phyloP scores from a whole-genome alignment of 805 yeast genomes.

The Priceomyces haplophilus region DNA sequence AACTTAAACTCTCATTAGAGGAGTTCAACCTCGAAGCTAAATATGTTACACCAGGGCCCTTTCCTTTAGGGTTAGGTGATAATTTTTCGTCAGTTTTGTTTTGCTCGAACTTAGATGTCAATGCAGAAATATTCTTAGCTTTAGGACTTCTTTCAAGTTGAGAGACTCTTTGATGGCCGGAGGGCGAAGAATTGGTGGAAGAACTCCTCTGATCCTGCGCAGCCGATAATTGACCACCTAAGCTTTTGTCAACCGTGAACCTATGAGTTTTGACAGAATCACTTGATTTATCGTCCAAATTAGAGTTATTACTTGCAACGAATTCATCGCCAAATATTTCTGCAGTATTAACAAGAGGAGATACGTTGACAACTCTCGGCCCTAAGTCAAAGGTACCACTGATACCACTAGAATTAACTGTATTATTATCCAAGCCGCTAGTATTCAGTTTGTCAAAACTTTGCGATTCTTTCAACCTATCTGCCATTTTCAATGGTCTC shows the following conservation, averaged over 20 bases:
- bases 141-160: constrained; percentile 8
- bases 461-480: constrained; percentile 36
- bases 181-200: background rate
- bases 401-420: background rate
- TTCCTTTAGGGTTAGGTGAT: background rate
- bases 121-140: constrained; percentile 14
- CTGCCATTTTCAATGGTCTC: constrained; percentile 68
- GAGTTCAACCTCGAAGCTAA: constrained; percentile 26
- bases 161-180: background rate
- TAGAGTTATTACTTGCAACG: background rate
- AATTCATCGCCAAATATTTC: background rate
- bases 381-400: background rate
- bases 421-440: no score
- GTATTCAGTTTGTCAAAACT: background rate
- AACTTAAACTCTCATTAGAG: constrained; percentile 15
- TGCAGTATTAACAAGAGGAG: background rate
- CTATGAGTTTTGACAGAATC: background rate
- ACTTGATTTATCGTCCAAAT: background rate
- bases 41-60: constrained; percentile 12
- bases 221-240: background rate
- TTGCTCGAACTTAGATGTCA: constrained; percentile 23
- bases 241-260: background rate
- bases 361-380: background rate
- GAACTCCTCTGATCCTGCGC: background rate
- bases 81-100: background rate